These are phyloP conservation scores for Serendipita sp. DNA, from an alignment of 768 basidiomycete genomes.

Conservation along the genomic window DNA sequence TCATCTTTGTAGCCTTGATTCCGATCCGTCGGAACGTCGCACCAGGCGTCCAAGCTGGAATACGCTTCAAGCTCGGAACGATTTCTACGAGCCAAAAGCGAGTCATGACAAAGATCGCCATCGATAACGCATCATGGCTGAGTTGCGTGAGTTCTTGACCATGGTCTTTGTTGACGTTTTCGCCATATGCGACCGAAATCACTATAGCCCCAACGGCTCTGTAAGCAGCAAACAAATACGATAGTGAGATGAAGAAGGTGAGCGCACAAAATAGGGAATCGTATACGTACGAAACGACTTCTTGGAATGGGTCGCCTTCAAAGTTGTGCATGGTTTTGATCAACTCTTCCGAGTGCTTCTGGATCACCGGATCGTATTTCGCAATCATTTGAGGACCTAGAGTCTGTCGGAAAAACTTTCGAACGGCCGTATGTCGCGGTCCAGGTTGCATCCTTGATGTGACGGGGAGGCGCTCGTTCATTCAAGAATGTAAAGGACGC, in stretches of 20 bases:
- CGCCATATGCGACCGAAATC: background rate
- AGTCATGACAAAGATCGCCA: background rate
- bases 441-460: background rate
- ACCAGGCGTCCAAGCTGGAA: background rate
- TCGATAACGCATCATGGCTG: background rate
- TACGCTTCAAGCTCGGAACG: background rate
- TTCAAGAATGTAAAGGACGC: too few relatives aligned
- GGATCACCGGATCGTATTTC: background rate
- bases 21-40: background rate
- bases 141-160: background rate
- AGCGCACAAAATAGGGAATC: too few relatives aligned
- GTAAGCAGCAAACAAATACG: background rate
- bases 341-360: background rate
- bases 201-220: background rate
- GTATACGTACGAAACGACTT: background rate
- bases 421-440: background rate
- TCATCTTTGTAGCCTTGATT: background rate
- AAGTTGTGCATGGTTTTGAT: background rate
- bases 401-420: background rate
- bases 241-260: too few relatives aligned
- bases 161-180: constrained; percentile 1
- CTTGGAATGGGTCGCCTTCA: background rate
- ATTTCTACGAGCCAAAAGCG: background rate
- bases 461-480: too few relatives aligned
- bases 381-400: background rate